These are phyloP conservation scores for Fusarium nurragi DNA, from an alignment of 2,329 filamentous ascomycete genomes.

Conservation along the genomic window DNA sequence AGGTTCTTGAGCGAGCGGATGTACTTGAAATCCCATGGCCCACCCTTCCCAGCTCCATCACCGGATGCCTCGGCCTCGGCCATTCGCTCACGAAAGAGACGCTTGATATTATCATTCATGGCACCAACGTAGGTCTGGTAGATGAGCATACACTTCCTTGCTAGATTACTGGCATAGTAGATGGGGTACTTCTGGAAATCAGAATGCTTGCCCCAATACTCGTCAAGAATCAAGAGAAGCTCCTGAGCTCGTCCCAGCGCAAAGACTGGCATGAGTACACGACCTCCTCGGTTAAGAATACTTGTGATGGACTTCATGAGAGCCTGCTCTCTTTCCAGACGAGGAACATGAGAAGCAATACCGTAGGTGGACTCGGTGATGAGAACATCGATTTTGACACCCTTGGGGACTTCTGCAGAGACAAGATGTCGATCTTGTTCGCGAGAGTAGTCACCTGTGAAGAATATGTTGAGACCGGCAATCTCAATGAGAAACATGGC, in stretches of 20 bases:
- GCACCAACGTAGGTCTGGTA: constrained; percentile 98
- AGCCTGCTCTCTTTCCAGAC: constrained; percentile 88
- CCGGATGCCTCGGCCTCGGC: constrained; percentile 86
- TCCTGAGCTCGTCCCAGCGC: constrained; percentile 94
- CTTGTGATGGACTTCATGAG: constrained; percentile 96
- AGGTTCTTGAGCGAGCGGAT: constrained; percentile 92
- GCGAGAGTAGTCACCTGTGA: constrained; percentile 96
- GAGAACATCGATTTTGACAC: constrained; percentile 91
- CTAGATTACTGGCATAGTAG: constrained; percentile 96
- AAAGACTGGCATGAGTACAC: constrained; percentile 94
- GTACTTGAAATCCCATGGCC: constrained; percentile 96
- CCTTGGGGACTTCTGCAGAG: constrained; percentile 87
- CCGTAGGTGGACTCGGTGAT: constrained; percentile 99
- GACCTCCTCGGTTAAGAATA: constrained; percentile 89
- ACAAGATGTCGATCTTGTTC: constrained; percentile 96
- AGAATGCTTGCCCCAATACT: constrained; percentile 92
- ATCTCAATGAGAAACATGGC: constrained; percentile 99
- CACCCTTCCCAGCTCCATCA: constrained; percentile 77
- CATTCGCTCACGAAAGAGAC: constrained; percentile 91
- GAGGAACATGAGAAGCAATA: constrained; percentile 90
- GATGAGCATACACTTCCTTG: constrained; percentile 96
- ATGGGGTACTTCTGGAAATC: constrained; percentile 93
- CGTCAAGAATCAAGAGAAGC: constrained; percentile 90
- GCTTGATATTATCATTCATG: constrained; percentile 99
- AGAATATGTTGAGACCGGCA: constrained; percentile 94